phyloP scores from a whole-genome alignment of 176 grass and related monocot genomes.

The Triticum timopheevii region DNA sequence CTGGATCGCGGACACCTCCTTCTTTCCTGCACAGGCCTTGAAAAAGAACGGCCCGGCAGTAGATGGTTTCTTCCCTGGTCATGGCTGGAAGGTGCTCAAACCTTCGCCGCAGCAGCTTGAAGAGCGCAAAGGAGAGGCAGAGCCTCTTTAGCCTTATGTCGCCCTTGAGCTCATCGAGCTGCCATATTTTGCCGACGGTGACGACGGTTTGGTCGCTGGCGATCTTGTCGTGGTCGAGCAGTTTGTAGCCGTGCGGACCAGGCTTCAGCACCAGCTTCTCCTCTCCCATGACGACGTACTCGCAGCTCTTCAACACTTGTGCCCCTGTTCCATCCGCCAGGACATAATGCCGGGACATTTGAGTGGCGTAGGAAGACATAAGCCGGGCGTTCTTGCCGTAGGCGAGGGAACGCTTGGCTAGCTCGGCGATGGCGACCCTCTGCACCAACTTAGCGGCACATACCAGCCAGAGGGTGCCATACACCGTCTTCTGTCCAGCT shows the following conservation, averaged over 20 bases:
- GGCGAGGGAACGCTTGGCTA: not conserved
- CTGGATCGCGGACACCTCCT: too few species aligned
- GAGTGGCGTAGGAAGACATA: not conserved
- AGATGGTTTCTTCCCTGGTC: not conserved
- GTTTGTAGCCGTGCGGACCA: too few species aligned
- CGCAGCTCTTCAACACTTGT: too few species aligned
- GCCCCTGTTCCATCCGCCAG: too few species aligned
- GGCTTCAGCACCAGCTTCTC: too few species aligned
- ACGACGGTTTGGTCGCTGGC: too few species aligned
- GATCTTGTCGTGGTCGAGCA: too few species aligned
- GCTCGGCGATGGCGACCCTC: not conserved
- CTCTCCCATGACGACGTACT: too few species aligned
- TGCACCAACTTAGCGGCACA: not conserved
- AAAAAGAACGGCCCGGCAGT: not conserved
- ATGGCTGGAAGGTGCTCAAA: not conserved
- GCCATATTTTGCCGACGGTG: too few species aligned
- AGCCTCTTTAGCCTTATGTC: not conserved
- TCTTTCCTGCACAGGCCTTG: not conserved
- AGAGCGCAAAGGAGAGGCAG: not conserved
- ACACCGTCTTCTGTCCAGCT: too few species aligned
- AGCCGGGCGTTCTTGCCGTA: not conserved
- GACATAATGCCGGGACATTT: not conserved
- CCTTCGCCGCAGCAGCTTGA: not conserved
- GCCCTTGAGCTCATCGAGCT: not conserved
- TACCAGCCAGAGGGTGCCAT: not conserved